Evolutionary conservation across 2,329 filamentous ascomycete genomes (phyloP).

Genomic region (Venturia carpophila): DNA sequence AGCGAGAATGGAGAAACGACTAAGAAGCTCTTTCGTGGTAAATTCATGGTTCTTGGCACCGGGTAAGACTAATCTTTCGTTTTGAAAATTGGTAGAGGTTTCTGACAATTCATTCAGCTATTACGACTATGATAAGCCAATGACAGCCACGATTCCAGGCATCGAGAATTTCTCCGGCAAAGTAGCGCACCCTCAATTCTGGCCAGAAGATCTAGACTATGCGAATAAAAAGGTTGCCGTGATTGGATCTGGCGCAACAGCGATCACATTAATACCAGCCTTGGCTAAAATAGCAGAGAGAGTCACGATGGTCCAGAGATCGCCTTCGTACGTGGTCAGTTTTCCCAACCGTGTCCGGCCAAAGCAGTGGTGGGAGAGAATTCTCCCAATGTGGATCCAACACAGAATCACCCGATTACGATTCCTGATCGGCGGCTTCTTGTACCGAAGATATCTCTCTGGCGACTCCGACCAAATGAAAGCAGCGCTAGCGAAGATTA

Average conservation of each 20-base stretch:
- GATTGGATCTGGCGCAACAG: slow-evolving; percentile 72
- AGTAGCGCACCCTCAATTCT: slow-evolving; percentile 65
- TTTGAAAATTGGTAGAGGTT: neutral
- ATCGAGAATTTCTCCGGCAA: slow-evolving; percentile 57
- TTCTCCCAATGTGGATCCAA: slow-evolving; percentile 23
- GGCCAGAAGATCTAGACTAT: slow-evolving; percentile 62
- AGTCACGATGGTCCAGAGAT: slow-evolving; percentile 76
- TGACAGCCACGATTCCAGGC: slow-evolving; percentile 56
- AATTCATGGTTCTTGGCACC: slow-evolving; percentile 51
- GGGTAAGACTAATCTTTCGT: slow-evolving; percentile 33
- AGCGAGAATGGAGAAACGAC: slow-evolving; percentile 26
- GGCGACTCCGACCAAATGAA: slow-evolving; percentile 46
- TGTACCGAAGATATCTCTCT: slow-evolving; percentile 44
- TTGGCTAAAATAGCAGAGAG: slow-evolving; percentile 56
- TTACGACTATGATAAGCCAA: slow-evolving; percentile 61
- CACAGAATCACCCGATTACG: slow-evolving; percentile 44
- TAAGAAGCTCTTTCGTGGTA: slow-evolving; percentile 32
- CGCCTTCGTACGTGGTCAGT: slow-evolving; percentile 60
- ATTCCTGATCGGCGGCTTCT: slow-evolving; percentile 41
- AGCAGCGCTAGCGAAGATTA: slow-evolving; percentile 39
- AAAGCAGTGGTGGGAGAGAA: slow-evolving; percentile 15
- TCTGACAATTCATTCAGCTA: slow-evolving; percentile 36
- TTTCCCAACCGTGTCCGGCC: slow-evolving; percentile 30
- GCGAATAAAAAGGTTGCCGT: slow-evolving; percentile 60
- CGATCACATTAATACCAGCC: slow-evolving; percentile 66